Conservation (phyloP, 1,284 basidiomycete species). For the Ustilago trichophora region DNA sequence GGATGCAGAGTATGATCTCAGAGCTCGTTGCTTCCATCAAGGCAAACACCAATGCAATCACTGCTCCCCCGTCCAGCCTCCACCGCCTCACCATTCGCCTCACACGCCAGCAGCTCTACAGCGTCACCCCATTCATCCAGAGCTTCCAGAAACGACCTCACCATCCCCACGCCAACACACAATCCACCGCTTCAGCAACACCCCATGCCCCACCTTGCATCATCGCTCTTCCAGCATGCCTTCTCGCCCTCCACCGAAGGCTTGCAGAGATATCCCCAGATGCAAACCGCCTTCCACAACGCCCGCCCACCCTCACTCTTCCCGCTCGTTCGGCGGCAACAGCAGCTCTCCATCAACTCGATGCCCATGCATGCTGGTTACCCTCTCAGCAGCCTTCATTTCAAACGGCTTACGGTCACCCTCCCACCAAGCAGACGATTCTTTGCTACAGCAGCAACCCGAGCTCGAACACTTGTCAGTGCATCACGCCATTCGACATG, state of each 20-base stretch:
- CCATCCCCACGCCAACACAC: constrained; percentile 1
- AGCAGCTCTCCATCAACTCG: not conserved
- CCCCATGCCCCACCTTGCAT: no score
- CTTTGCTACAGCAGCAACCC: constrained; percentile 20
- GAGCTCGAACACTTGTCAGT: constrained; percentile 5
- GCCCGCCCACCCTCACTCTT: constrained; percentile 14
- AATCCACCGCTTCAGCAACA: constrained; percentile 17
- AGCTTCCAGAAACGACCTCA: constrained; percentile 9
- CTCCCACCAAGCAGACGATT: constrained; percentile 6
- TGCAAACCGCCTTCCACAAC: constrained; percentile 7
- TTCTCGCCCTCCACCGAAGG: constrained; percentile 4
- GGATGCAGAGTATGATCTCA: constrained; percentile 43
- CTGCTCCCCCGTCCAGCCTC: not conserved
- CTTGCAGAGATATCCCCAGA: constrained; percentile 3
- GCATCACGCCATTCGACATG: not conserved
- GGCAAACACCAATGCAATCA: constrained; percentile 34
- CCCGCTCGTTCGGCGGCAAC: constrained; percentile 24
- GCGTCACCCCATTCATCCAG: constrained; percentile 13
- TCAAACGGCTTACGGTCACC: constrained; percentile 19
- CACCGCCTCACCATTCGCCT: constrained; percentile 9
- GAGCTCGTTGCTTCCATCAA: constrained; percentile 45
- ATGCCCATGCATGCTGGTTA: constrained; percentile 19
- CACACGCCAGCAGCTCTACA: constrained; percentile 4
- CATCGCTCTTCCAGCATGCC: constrained; percentile 16
- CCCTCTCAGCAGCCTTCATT: constrained; percentile 31